phyloP scores from a whole-genome alignment of 2,329 filamentous ascomycete species.

The Fusarium avenaceum region DNA sequence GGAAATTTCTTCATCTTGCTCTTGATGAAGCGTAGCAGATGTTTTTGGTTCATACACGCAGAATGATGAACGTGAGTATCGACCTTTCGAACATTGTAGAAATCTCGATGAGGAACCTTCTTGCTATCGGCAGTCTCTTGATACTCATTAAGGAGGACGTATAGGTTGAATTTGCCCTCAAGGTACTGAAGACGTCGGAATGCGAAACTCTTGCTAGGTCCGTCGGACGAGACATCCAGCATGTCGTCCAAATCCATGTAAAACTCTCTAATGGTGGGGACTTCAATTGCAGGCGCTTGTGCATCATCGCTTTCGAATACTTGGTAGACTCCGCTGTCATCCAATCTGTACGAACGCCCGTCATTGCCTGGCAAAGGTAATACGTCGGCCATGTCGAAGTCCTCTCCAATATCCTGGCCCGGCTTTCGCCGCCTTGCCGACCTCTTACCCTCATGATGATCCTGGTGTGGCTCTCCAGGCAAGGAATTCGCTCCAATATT shows the following conservation, averaged over 20 bases:
- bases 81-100: constrained; percentile 98
- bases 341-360: constrained; percentile 81
- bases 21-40: constrained; percentile 97
- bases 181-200: constrained; percentile 95
- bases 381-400: constrained; percentile 86
- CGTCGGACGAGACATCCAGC: constrained; percentile 90
- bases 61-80: constrained; percentile 99
- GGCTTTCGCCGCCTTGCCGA: constrained; percentile 79
- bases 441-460: constrained; percentile 56
- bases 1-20: constrained; percentile 99
- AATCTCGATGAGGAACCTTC: constrained; percentile 96
- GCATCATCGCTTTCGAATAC: constrained; percentile 81
- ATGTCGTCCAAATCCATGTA: constrained; percentile 95
- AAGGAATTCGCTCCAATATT: constrained; percentile 27
- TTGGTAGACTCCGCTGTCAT: constrained; percentile 90
- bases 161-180: constrained; percentile 97
- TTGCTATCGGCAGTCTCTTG: constrained; percentile 99
- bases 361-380: constrained; percentile 79
- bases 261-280: constrained; percentile 95
- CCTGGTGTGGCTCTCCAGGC: constrained; percentile 35
- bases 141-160: constrained; percentile 93
- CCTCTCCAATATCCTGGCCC: constrained; percentile 90
- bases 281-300: constrained; percentile 78
- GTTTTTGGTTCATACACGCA: constrained; percentile 99
- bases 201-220: constrained; percentile 96